A percentile compares a stretch with the other conserved stretches of the same genome.
phyloP scores from a whole-genome alignment of 169 alveolate genomes.

The Theileria parva region DNA sequence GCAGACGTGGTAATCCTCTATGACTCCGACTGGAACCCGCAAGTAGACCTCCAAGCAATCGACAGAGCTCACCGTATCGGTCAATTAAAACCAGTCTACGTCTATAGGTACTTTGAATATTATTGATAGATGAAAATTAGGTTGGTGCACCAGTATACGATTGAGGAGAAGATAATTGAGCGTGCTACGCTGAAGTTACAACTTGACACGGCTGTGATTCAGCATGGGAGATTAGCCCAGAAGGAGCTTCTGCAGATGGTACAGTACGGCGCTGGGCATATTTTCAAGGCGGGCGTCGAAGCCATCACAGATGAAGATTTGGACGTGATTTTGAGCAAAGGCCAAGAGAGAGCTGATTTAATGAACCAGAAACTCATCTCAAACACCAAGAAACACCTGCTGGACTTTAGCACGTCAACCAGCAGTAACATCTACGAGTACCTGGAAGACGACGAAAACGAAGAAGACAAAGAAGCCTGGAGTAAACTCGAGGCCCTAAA shows the following conservation, averaged over 20 bases:
- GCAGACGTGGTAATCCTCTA: conserved; percentile 96
- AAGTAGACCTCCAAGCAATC: conserved; percentile 95
- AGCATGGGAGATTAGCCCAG: conserved; percentile 90
- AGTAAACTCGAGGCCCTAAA: conserved; percentile 60
- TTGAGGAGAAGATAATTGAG: conserved; percentile 97
- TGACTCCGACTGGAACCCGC: conserved; percentile 98
- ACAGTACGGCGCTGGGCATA: conserved; percentile 76
- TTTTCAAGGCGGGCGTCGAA: conserved; percentile 69
- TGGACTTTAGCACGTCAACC: conserved; percentile 64
- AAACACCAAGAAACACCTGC: conserved; percentile 61
- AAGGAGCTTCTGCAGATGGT: conserved; percentile 71
- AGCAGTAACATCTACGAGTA: conserved; percentile 61
- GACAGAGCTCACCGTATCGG: conserved; percentile 98
- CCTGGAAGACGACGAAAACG: conserved; percentile 60
- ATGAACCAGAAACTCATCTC: conserved; percentile 68
- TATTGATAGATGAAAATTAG: conserved; percentile 47
- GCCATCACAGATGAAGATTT: conserved; percentile 75
- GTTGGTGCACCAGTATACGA: conserved; percentile 92
- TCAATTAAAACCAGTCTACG: conserved; percentile 93
- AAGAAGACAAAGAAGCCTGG: conserved; percentile 63
- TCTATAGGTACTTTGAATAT: conserved; percentile 66
- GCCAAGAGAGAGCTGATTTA: conserved; percentile 69
- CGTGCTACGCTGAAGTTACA: conserved; percentile 93
- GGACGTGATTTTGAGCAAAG: conserved; percentile 74
- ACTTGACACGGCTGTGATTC: conserved; percentile 94